These are phyloP conservation scores for Usnea hakonensis DNA, from an alignment of 495 filamentous ascomycete species.

Conservation along the genomic window DNA sequence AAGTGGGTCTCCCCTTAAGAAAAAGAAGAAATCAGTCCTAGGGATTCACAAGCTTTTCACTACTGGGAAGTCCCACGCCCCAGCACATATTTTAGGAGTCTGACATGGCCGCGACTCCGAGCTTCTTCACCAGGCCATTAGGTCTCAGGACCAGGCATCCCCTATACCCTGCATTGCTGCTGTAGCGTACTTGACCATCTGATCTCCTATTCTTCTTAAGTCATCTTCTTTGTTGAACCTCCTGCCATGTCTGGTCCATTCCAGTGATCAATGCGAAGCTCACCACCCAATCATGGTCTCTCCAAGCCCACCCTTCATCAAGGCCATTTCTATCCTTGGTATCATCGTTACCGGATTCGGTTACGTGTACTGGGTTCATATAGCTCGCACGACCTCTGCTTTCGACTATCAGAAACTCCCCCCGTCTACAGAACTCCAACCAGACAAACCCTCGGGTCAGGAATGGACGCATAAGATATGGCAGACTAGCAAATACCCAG, in stretches of 20 bases:
- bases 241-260: background rate
- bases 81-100: too few species aligned
- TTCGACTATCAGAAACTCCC: background rate
- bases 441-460: background rate
- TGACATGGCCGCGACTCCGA: background rate
- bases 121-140: background rate
- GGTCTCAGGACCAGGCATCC: background rate
- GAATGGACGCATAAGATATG: constrained; percentile 14
- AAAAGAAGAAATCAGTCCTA: too few species aligned
- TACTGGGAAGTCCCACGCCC: too few species aligned
- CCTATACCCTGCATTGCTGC: background rate
- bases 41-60: too few species aligned
- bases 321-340: background rate
- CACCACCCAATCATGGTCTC: background rate
- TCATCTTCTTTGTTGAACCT: background rate
- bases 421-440: background rate
- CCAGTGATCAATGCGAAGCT: background rate
- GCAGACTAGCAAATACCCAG: constrained; percentile 17
- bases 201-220: background rate
- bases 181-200: background rate
- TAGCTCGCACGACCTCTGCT: background rate
- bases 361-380: constrained; percentile 6
- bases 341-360: constrained; percentile 3
- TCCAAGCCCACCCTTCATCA: background rate
- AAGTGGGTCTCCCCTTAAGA: too few species aligned